phyloP scores from a whole-genome alignment of 441 rosid genomes.

The Aquilaria agallochum region DNA sequence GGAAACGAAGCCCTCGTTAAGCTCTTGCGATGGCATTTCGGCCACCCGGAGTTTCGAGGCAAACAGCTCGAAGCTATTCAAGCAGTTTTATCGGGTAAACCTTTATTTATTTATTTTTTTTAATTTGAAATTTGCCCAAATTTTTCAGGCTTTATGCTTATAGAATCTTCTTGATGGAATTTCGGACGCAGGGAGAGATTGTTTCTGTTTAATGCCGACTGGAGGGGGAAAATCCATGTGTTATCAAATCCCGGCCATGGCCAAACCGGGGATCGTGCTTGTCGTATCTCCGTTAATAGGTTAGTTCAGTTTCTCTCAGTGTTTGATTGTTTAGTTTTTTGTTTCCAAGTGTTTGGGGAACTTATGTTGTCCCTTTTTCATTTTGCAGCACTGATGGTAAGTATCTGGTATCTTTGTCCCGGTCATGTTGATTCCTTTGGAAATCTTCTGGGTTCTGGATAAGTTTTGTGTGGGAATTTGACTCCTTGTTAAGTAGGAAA shows the following conservation, averaged over 20 bases:
- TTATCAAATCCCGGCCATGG: constrained; percentile 93
- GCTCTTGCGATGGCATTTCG: constrained; percentile 95
- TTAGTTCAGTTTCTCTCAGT: constrained; percentile 15
- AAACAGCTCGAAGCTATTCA: constrained; percentile 88
- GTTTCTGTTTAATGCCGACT: constrained; percentile 96
- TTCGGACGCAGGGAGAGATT: constrained; percentile 69
- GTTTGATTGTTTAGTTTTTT: neutral
- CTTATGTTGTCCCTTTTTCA: constrained; percentile 10
- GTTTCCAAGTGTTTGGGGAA: neutral
- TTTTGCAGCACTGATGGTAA: constrained; percentile 87
- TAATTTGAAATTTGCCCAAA: neutral
- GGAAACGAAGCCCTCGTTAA: constrained; percentile 74
- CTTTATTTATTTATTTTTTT: no score
- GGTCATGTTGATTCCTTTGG: neutral
- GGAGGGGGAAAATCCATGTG: constrained; percentile 99
- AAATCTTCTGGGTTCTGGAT: neutral
- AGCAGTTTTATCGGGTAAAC: constrained; percentile 72
- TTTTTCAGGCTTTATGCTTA: neutral
- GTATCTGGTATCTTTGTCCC: constrained; percentile 15
- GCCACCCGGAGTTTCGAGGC: constrained; percentile 78
- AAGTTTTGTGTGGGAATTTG: neutral
- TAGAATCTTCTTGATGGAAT: neutral
- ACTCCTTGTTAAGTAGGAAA: constrained; percentile 49
- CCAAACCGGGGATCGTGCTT: constrained; percentile 84
- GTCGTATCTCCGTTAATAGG: constrained; percentile 98